Percentiles rank a stretch among this genome's conserved stretches.
Evolutionary conservation across 1,284 basidiomycete genomes (phyloP).

Genomic region (Sanghuangporus baumii): DNA sequence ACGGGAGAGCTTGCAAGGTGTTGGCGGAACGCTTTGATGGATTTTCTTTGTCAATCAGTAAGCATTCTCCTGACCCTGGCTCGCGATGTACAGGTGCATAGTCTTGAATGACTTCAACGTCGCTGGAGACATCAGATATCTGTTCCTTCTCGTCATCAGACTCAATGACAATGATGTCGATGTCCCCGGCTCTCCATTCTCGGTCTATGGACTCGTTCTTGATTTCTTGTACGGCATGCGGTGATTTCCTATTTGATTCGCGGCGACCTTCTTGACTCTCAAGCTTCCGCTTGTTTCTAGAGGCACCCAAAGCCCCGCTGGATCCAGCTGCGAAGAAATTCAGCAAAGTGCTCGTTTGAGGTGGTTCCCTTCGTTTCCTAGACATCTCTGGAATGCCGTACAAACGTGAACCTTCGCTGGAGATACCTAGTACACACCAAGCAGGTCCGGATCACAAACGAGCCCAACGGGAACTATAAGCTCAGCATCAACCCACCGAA

Average conservation of each 20-base stretch:
- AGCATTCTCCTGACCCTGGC: background rate
- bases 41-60: background rate
- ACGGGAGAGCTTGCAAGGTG: too few relatives aligned
- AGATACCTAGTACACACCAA: too few relatives aligned
- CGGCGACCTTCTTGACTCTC: conserved; percentile 1
- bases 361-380: conserved; percentile 38
- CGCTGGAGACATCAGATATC: conserved; percentile 7
- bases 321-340: conserved; percentile 41
- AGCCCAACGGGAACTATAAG: too few relatives aligned
- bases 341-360: conserved; percentile 39
- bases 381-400: conserved; percentile 14
- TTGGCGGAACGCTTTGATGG: too few relatives aligned
- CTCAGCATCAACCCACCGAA: too few relatives aligned
- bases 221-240: background rate
- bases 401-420: background rate
- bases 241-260: conserved; percentile 5
- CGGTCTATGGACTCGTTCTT: conserved; percentile 8
- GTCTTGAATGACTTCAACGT: conserved; percentile 31
- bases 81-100: background rate
- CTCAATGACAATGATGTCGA: conserved; percentile 55
- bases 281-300: conserved; percentile 22
- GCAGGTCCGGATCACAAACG: too few relatives aligned
- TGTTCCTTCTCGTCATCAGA: conserved; percentile 43
- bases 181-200: conserved; percentile 26
- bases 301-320: background rate